Conservation (phyloP, 306 rosid species). For the Betula pendula region DNA sequence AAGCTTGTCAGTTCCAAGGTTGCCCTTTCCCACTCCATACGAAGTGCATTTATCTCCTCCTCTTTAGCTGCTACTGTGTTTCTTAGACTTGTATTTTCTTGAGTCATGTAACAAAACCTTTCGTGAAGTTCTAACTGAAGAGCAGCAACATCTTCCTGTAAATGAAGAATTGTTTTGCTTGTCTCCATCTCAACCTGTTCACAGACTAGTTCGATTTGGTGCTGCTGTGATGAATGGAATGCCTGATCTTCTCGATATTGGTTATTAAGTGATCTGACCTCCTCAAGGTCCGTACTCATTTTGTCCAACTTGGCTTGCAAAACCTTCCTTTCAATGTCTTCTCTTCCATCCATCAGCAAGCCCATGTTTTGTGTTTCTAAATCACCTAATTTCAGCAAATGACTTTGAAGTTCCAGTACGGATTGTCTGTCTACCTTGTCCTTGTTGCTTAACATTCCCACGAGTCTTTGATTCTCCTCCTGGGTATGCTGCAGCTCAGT, state of each 20-base stretch:
- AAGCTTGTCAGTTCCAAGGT: conserved; percentile 73
- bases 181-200: conserved; percentile 96
- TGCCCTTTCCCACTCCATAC: conserved; percentile 85
- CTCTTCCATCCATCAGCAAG: conserved; percentile 26
- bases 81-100: conserved; percentile 66
- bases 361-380: conserved; percentile 19
- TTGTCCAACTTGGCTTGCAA: conserved; percentile 65
- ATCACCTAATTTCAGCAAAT: conserved; percentile 7
- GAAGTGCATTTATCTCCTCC: conserved; percentile 51
- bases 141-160: conserved; percentile 82
- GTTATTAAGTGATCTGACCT: conserved; percentile 54
- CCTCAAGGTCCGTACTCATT: conserved; percentile 72
- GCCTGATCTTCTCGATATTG: conserved; percentile 64
- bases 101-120: conserved; percentile 50
- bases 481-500: conserved; percentile 11
- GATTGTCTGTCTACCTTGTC: conserved; percentile 16
- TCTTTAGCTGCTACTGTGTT: conserved; percentile 60
- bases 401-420: neutral
- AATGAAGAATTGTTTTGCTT: conserved; percentile 75
- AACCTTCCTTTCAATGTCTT: conserved; percentile 33
- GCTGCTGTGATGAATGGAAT: conserved; percentile 56
- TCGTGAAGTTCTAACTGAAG: conserved; percentile 72
- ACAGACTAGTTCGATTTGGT: conserved; percentile 60
- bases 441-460: conserved; percentile 5
- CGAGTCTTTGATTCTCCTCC: conserved; percentile 19